Percentiles rank a stretch among this genome's conserved stretches.
Conservation (phyloP, 805 yeast species). For the Metschnikowia orientalis region DNA sequence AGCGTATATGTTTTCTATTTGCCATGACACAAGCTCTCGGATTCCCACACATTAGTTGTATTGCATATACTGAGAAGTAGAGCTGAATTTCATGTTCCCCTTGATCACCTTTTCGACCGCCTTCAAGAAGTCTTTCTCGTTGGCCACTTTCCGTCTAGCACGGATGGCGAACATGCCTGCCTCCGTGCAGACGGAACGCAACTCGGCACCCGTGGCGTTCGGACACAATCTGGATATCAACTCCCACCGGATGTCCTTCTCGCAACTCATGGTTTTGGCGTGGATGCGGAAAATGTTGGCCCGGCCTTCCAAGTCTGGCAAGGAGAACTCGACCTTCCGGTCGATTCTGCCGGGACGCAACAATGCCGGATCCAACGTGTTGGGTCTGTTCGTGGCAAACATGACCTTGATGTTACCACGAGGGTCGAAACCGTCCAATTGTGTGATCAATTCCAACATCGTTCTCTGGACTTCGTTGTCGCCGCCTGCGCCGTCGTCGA, state of each 20-base stretch:
- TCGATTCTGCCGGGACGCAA: slow-evolving; percentile 98
- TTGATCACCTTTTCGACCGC: slow-evolving; percentile 98
- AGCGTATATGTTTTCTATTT: not conserved
- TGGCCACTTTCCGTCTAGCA: slow-evolving; percentile 96
- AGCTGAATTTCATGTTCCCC: slow-evolving; percentile 96
- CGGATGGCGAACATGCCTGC: slow-evolving; percentile 99
- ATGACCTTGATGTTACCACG: slow-evolving; percentile 98
- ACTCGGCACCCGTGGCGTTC: slow-evolving; percentile 97
- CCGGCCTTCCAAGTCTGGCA: slow-evolving; percentile 96
- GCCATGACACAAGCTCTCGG: too few relatives aligned
- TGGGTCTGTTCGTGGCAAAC: slow-evolving; percentile 99
- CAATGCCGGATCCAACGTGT: slow-evolving; percentile 95
- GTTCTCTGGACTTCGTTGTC: slow-evolving; percentile 99
- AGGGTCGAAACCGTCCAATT: slow-evolving; percentile 97
- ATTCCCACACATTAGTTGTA: too few relatives aligned
- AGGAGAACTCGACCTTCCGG: slow-evolving; percentile 93
- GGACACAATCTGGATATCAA: slow-evolving; percentile 96
- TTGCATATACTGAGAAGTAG: slow-evolving; percentile 98
- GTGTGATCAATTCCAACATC: slow-evolving; percentile 96
- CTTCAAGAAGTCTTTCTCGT: slow-evolving; percentile 94
- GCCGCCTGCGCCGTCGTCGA: slow-evolving; percentile 99
- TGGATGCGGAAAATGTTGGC: slow-evolving; percentile 97
- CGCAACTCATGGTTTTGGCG: slow-evolving; percentile 96
- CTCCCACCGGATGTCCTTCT: slow-evolving; percentile 98
- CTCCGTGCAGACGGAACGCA: slow-evolving; percentile 97